Evolutionary conservation across 2,329 filamentous ascomycete species (phyloP).

Genomic region (Cladophialophora psammophila): DNA sequence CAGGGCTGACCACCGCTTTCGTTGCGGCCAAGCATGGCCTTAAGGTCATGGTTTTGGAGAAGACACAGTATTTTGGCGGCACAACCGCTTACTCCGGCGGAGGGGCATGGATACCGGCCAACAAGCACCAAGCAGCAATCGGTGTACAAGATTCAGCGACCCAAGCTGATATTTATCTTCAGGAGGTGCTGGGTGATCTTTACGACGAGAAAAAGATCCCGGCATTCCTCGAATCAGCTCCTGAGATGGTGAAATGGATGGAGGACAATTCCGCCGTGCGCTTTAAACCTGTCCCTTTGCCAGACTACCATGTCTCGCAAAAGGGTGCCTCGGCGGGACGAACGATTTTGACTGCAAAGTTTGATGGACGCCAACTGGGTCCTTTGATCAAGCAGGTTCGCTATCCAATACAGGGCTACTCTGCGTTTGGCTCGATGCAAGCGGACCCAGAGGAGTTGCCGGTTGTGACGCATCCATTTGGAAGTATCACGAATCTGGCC

Average conservation of each 20-base stretch:
- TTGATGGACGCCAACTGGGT: slow-evolving; percentile 21
- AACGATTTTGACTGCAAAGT: slow-evolving; percentile 21
- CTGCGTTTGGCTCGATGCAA: slow-evolving; percentile 28
- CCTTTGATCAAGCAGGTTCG: slow-evolving; percentile 17
- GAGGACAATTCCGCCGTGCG: slow-evolving; percentile 5
- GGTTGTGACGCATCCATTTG: slow-evolving; percentile 20
- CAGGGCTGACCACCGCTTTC: slow-evolving; percentile 46
- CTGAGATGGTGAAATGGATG: slow-evolving; percentile 19
- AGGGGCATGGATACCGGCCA: slow-evolving; percentile 48
- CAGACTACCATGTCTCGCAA: slow-evolving; percentile 24
- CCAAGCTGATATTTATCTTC: slow-evolving; percentile 21
- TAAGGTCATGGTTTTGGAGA: slow-evolving; percentile 46
- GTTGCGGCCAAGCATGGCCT: slow-evolving; percentile 41
- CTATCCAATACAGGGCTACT: slow-evolving; percentile 24
- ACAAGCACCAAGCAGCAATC: slow-evolving; percentile 32
- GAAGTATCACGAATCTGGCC: slow-evolving; percentile 9
- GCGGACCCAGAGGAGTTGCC: slow-evolving; percentile 22
- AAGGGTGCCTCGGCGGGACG: slow-evolving; percentile 19
- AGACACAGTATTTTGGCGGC: slow-evolving; percentile 46
- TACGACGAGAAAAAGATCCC: slow-evolving; percentile 7
- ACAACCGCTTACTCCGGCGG: slow-evolving; percentile 48
- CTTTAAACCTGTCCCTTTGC: slow-evolving; percentile 23
- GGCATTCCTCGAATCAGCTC: slow-evolving; percentile 5
- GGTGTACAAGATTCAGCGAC: slow-evolving; percentile 14
- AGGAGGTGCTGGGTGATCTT: slow-evolving; percentile 19